Evolutionary conservation across 768 basidiomycete genomes (phyloP), one percentile per base, ranked within the genome.

Genomic region (Tulasnella sp.): DNA sequence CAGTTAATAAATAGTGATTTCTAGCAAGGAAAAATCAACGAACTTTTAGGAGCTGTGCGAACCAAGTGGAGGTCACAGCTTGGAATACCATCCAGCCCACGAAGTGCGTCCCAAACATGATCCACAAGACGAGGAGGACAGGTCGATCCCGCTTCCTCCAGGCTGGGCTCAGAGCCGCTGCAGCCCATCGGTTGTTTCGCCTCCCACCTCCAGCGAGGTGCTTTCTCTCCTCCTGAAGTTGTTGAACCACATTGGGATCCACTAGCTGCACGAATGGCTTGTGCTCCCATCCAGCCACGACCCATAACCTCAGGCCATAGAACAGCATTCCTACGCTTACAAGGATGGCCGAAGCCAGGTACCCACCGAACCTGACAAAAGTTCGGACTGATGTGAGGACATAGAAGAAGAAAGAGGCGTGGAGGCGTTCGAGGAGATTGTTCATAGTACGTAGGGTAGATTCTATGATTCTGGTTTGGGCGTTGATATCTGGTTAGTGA

Each of bases 351-450:
- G 88, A 89, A 0, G 94, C 93, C 5, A 99, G 77, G 70, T 90
- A 99, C 65, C 76, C 80, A 2, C 92, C 93, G 27, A 98, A 91
- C 68, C 93, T 88, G 65, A 91, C 78, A 72, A 94, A 96, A 1
- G 76, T 78, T 4, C 71, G 74, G 1, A 82, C 76, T 41, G 73
- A 71, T 12, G 85, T 78, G 60, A 91, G 72, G 62, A 98, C 75
- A 72, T 93, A 98, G 73, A 98, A 92, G 75, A 98, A 97, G 72
- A 94, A 93, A 0, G 94, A 98, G 1, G 93, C 93, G 69, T 99
- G 96, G 21, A 98, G 80, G 15, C 96, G 83, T 68, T 99, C 96
- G 19, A 97, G 78, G 4, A 98, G 78, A 68, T 99, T 99, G 71
- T 96, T 97, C 68, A 83, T 80, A 12, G 92, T 88, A 60, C 93